Evolutionary conservation across 148 eudicot genomes (phyloP).

Genomic region (Vaccinium darrowii): DNA sequence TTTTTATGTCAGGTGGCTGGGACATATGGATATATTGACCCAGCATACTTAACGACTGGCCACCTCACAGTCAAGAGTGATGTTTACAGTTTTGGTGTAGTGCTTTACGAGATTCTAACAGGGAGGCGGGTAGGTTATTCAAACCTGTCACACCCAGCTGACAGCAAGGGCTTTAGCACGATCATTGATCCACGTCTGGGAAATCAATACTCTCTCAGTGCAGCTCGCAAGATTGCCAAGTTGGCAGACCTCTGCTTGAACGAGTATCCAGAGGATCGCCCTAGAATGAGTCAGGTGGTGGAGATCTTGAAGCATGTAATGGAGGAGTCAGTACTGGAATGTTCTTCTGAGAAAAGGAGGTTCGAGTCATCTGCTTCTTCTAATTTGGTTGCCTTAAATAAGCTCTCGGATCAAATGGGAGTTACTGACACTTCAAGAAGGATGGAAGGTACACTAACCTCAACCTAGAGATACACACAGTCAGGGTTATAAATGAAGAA

Average conservation of each 20-base stretch:
- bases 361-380: neutral
- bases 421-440: neutral
- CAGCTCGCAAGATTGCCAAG: conserved; percentile 55
- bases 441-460: conserved; percentile 3
- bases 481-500: conserved; percentile 1
- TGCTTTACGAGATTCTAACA: conserved; percentile 61
- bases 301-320: conserved; percentile 41
- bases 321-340: conserved; percentile 30
- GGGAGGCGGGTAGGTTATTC: conserved; percentile 59
- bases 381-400: neutral
- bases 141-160: conserved; percentile 32
- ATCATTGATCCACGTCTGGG: conserved; percentile 59
- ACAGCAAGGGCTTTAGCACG: conserved; percentile 46
- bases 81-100: conserved; percentile 65
- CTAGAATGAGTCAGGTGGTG: conserved; percentile 47
- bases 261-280: conserved; percentile 49
- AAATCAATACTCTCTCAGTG: conserved; percentile 39
- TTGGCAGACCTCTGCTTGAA: conserved; percentile 53
- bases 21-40: conserved; percentile 63
- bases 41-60: conserved; percentile 52
- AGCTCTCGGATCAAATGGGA: conserved; percentile 18
- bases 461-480: conserved; percentile 9
- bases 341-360: conserved; percentile 12
- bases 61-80: conserved; percentile 57
- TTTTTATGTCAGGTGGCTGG: conserved; percentile 49